Evolutionary conservation across 148 eudicot species (phyloP), one percentile per base, ranked within the genome.

Genomic region (Mesembryanthemum crystallinum): DNA sequence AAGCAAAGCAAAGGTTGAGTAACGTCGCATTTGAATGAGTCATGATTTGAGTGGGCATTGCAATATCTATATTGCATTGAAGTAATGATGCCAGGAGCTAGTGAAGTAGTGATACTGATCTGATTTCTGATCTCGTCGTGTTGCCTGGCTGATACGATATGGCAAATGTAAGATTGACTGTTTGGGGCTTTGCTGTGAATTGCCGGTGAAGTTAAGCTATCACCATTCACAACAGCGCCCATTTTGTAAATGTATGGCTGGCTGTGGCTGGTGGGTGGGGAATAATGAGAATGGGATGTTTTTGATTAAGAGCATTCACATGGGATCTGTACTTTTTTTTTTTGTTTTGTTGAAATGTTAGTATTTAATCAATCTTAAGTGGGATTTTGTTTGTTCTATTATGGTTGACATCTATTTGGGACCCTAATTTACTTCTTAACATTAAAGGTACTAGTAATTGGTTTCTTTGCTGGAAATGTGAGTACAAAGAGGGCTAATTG

Each of bases 71-170:
- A n/a, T n/a, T n/a, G 39, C 39, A 35, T 39, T 10, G 23, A 66
- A 64, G 58, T 57, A 1, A 6, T n/a, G 2, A 27, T 21, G 61
- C 11, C 61, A n/a, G n/a, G 27, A 3, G 61, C 6, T 35, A 57
- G 61, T 7, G 27, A 3, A 27, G 3, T 35, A 57, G 61, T 7
- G 20, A n/a, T n/a, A 35, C 49, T 35, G n/a, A 32, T 32, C 43
- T 59, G 32, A 24, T 21, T 24, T 65, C 5, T 60, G 14, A 17
- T 0, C 0, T 23, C 12, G 12, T 61, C 18, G n/a, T n/a, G 69
- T 69, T 77, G 69, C 75, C 80, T 77, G 39, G 51, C 69, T 61
- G 35, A 45, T 69, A 77, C 69, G 75, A 20, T n/a, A 77, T 69
- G 68, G 23, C 28, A 62, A 7, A 27, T 35, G 23, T 20, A 29